Evolutionary conservation across 2,329 filamentous ascomycete species (phyloP), one percentile per base, ranked within the genome.

Genomic region (Colletotrichum tamarilloi): DNA sequence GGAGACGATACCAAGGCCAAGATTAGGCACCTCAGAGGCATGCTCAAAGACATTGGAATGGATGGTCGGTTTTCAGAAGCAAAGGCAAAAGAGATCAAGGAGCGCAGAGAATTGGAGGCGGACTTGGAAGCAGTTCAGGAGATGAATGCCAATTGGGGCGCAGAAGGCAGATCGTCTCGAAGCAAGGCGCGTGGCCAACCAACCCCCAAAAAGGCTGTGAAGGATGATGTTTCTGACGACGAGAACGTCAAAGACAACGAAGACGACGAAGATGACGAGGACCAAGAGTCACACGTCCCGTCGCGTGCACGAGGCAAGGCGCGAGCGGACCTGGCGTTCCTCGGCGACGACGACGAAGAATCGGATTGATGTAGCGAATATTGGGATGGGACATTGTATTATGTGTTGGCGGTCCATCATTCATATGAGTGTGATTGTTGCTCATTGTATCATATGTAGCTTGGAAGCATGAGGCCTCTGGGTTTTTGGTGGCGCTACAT

Each of bases 11-110:
- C 88, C 4, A 93, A 91, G 74, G 94, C 91, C 62, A 98, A 98
- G 86, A 94, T 98, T 74, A 88, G 87, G 65, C 94, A 98, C 80
- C 87, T 99, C 8, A 94, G 91, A 80, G 85, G 85, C 12, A 93
- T 97, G 92, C 88, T 99, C 30, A 87, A 88, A 42, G 95, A 97
- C 35, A 87, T 91, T 5, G 97, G 96, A 42, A 98, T 98, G 94
- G 92, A 91, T 1, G 96, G 95, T 0, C 91, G 96, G 19, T 98
- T 95, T 82, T 97, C 94, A 1, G 89, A 93, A 77, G 92, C 95
- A 55, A 96, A 93, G 78, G 96, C 96, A 1, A 91, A 89, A 28
- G 92, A 94, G 82, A 98, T 98, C 80, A 97, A 95, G 80, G 96
- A 98, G 83, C 87, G 89, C 78, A 89, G 96, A 66, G 96, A 99